Conservation (phyloP, 2,329 filamentous ascomycete species). For the Zymoseptoria crescenta region DNA sequence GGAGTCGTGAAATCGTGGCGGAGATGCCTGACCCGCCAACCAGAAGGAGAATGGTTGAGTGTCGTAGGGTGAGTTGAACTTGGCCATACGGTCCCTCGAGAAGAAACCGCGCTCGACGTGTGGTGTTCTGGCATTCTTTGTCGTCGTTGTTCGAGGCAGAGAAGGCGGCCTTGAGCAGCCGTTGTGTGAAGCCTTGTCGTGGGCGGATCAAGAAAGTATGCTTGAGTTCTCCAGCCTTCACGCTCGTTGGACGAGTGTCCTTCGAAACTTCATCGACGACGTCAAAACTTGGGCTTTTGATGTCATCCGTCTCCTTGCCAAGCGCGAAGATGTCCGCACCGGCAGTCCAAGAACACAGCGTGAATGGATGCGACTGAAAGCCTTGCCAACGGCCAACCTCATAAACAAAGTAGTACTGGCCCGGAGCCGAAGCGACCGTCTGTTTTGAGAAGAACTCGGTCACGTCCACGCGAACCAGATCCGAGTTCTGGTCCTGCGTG, state of each 20-base stretch:
- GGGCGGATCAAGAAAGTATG: constrained; percentile 45
- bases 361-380: constrained; percentile 48
- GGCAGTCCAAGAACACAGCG: constrained; percentile 29
- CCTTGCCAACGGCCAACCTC: constrained; percentile 36
- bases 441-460: constrained; percentile 28
- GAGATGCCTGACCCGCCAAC: constrained; percentile 6
- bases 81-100: constrained; percentile 8
- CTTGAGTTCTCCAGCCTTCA: neutral
- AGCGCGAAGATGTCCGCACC: neutral
- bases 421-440: constrained; percentile 30
- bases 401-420: constrained; percentile 46
- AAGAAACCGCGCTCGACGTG: constrained; percentile 1
- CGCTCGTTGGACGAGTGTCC: constrained; percentile 6
- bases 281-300: neutral
- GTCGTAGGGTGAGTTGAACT: neutral
- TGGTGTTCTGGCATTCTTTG: neutral
- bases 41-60: neutral
- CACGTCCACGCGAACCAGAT: constrained; percentile 42
- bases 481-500: constrained; percentile 36
- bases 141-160: neutral
- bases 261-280: neutral
- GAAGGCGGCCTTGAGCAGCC: constrained; percentile 29
- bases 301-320: neutral
- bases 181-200: constrained; percentile 43
- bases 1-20: constrained; percentile 1